Percentiles rank a stretch among this genome's conserved stretches.
Conservation (phyloP, 371 early-diverging fungal species). For the Rhizopus stolonifer region DNA sequence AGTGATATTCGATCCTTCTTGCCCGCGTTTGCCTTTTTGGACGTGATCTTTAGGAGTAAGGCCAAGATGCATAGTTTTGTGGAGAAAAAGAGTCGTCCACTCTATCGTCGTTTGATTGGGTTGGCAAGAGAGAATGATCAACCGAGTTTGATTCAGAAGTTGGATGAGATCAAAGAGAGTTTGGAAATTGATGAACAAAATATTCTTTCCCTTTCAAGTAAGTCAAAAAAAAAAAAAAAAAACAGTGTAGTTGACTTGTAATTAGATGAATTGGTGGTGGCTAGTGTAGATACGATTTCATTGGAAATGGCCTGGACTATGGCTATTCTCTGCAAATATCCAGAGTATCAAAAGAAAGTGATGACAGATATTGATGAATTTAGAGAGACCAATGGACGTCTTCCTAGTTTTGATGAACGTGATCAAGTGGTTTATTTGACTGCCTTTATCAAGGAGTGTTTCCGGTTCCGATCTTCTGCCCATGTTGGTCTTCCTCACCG, state of each 20-base stretch:
- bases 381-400: neutral
- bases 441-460: conserved; percentile 15
- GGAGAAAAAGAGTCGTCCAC: neutral
- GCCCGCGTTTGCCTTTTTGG: conserved; percentile 14
- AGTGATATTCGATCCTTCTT: conserved; percentile 2
- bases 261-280: conserved; percentile 16
- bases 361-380: conserved; percentile 13
- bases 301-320: conserved; percentile 10
- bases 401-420: conserved; percentile 16
- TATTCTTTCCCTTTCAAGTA: conserved; percentile 24
- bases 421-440: conserved; percentile 2
- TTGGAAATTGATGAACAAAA: conserved; percentile 12
- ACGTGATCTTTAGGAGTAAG: conserved; percentile 6
- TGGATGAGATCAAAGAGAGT: conserved; percentile 13
- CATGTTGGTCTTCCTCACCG: conserved; percentile 14
- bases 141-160: conserved; percentile 9
- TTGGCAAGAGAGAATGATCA: conserved; percentile 2
- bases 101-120: neutral
- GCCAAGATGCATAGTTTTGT: neutral
- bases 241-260: neutral
- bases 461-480: conserved; percentile 11
- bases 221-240: neutral
- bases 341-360: conserved; percentile 6
- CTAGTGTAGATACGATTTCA: conserved; percentile 15
- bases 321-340: conserved; percentile 10